phyloP scores from a whole-genome alignment of 2,329 filamentous ascomycete species.

The Ophiocordyceps unilateralis region DNA sequence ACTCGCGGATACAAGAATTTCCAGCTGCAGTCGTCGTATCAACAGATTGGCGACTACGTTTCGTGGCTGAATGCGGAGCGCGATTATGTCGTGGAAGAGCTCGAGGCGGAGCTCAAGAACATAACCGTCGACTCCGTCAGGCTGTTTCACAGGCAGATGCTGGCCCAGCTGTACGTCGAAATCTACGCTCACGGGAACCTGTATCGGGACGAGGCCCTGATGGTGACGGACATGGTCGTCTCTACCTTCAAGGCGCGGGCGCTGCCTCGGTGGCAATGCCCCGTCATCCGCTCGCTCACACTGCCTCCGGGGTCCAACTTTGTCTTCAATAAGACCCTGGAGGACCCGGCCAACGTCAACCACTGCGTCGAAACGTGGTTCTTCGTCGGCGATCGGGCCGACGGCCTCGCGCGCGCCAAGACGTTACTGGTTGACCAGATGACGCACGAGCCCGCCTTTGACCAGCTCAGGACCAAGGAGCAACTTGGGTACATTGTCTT shows the following conservation, averaged over 20 bases:
- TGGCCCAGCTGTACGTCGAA: slow-evolving; percentile 76
- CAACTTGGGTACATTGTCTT: slow-evolving; percentile 96
- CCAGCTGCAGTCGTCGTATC: slow-evolving; percentile 75
- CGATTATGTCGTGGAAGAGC: slow-evolving; percentile 63
- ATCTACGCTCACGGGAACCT: slow-evolving; percentile 81
- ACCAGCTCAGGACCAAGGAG: slow-evolving; percentile 90
- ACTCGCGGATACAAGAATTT: slow-evolving; percentile 67
- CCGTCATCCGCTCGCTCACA: slow-evolving; percentile 57
- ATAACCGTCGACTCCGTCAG: slow-evolving; percentile 61
- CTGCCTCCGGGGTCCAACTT: slow-evolving; percentile 69
- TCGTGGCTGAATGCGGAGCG: slow-evolving; percentile 64
- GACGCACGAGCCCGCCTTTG: slow-evolving; percentile 82
- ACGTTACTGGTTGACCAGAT: slow-evolving; percentile 75
- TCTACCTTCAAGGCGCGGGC: slow-evolving; percentile 55
- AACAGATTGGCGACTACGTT: slow-evolving; percentile 71
- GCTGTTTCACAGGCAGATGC: slow-evolving; percentile 61
- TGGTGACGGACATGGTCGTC: slow-evolving; percentile 69
- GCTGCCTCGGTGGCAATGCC: slow-evolving; percentile 65
- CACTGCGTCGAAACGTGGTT: slow-evolving; percentile 70
- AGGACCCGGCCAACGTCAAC: slow-evolving; percentile 79
- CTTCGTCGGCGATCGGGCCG: slow-evolving; percentile 49
- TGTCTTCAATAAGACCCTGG: slow-evolving; percentile 63
- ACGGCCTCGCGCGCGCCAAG: slow-evolving; percentile 57
- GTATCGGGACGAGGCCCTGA: slow-evolving; percentile 82
- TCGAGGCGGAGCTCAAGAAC: slow-evolving; percentile 56